Percentiles rank a stretch among this genome's conserved stretches.
Evolutionary conservation across 225 moss, liverwort and hornwort genomes (phyloP).

Genomic region (Neckera pumila): DNA sequence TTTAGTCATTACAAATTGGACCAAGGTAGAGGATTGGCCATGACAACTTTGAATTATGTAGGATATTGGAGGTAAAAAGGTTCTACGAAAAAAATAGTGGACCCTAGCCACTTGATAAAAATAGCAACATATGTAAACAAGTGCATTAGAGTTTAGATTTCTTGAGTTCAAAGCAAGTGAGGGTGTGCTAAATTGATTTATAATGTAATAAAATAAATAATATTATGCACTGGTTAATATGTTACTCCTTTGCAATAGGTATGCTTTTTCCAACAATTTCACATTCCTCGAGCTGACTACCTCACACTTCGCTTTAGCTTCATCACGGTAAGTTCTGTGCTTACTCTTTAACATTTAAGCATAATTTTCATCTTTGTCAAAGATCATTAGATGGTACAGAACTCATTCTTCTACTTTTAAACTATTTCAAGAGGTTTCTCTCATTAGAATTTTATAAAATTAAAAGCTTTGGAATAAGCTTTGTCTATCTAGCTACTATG

Average conservation of each 20-base stretch:
- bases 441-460: background rate
- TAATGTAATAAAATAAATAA: background rate
- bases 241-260: background rate
- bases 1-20: background rate
- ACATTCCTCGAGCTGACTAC: conserved; percentile 38
- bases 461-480: background rate
- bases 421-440: background rate
- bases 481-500: background rate
- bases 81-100: background rate
- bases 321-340: background rate
- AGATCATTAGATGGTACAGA: background rate
- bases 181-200: rapidly evolving
- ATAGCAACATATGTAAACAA: too few relatives aligned
- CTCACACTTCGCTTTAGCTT: conserved; percentile 45
- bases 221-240: too few relatives aligned
- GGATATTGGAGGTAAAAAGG: background rate
- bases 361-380: too few relatives aligned
- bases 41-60: background rate
- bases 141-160: background rate
- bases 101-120: background rate
- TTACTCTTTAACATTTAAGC: background rate
- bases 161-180: background rate
- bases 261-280: conserved; percentile 60
- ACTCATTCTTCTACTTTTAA: too few relatives aligned
- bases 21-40: rapidly evolving